Conservation (phyloP, 2,329 filamentous ascomycete genomes). For the Exophiala bonariae region DNA sequence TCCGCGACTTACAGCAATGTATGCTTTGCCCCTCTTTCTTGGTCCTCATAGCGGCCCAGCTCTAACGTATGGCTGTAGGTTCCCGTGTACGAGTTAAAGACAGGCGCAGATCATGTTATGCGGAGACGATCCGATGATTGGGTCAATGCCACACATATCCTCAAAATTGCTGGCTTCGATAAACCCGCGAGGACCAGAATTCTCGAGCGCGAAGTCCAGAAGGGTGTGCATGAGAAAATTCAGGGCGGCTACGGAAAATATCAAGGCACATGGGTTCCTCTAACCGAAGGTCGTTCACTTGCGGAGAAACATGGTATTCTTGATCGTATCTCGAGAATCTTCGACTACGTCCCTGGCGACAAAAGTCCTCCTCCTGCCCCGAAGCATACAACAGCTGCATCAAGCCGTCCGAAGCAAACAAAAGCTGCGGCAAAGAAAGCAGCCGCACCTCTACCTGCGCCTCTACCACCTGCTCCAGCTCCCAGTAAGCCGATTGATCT, state of each 20-base stretch:
- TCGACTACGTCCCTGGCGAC: constrained; percentile 83
- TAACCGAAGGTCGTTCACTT: constrained; percentile 75
- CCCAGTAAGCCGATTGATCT: constrained; percentile 7
- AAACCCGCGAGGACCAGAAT: constrained; percentile 95
- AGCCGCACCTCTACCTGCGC: constrained; percentile 39
- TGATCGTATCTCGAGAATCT: constrained; percentile 80
- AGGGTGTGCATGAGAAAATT: constrained; percentile 94
- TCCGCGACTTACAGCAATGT: constrained; percentile 67
- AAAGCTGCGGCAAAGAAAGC: constrained; percentile 65
- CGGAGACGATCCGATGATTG: constrained; percentile 88
- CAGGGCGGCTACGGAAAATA: constrained; percentile 99
- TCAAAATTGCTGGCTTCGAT: constrained; percentile 96
- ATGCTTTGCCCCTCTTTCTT: constrained; percentile 28
- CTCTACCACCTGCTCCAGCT: constrained; percentile 3
- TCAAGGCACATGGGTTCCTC: constrained; percentile 96
- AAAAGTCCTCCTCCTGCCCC: constrained; percentile 90
- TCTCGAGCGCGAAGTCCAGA: constrained; percentile 93
- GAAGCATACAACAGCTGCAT: constrained; percentile 71
- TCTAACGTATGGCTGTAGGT: constrained; percentile 57
- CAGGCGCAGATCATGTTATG: constrained; percentile 92
- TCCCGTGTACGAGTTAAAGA: constrained; percentile 90
- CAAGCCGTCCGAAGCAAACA: constrained; percentile 76
- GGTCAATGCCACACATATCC: constrained; percentile 99
- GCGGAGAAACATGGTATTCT: constrained; percentile 85
- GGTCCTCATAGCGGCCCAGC: constrained; percentile 10